A percentile compares a stretch with the other conserved stretches of the same genome.
Evolutionary conservation across 805 yeast genomes (phyloP).

Genomic region (Debaryomyces prosopidis): DNA sequence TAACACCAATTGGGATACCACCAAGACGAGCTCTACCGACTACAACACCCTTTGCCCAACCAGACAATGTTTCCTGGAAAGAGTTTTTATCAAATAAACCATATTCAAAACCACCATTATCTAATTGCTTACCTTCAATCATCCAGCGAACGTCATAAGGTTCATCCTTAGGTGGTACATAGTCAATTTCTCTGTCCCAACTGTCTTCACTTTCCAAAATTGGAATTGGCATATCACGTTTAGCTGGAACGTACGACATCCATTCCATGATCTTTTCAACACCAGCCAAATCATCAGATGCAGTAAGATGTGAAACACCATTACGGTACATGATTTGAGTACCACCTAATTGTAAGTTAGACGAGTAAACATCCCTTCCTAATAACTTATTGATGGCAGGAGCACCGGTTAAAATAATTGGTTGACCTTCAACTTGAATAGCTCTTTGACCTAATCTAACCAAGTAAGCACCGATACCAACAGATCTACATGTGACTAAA

Average conservation of each 20-base stretch:
- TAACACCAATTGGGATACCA: slow-evolving; percentile 98
- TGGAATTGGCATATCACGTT: slow-evolving; percentile 88
- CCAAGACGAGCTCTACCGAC: slow-evolving; percentile 99
- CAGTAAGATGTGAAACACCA: slow-evolving; percentile 98
- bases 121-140: slow-evolving; percentile 80
- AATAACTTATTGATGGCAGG: slow-evolving; percentile 96
- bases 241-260: slow-evolving; percentile 93
- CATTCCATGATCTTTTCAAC: slow-evolving; percentile 92
- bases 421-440: slow-evolving; percentile 98
- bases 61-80: slow-evolving; percentile 93
- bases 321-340: slow-evolving; percentile 98
- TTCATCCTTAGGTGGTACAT: slow-evolving; percentile 67
- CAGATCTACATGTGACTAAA: slow-evolving; percentile 99
- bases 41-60: slow-evolving; percentile 99
- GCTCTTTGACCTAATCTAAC: slow-evolving; percentile 99
- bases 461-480: slow-evolving; percentile 99
- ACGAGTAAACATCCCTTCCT: slow-evolving; percentile 96
- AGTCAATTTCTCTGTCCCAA: slow-evolving; percentile 95
- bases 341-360: slow-evolving; percentile 98
- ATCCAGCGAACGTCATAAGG: slow-evolving; percentile 92
- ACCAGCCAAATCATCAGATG: slow-evolving; percentile 95
- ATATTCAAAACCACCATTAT: slow-evolving; percentile 67
- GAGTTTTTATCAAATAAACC: slow-evolving; percentile 93
- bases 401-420: slow-evolving; percentile 97
- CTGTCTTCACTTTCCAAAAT: slow-evolving; percentile 75